Conservation (phyloP, 345 rosid species). For the Theobroma cacao region DNA sequence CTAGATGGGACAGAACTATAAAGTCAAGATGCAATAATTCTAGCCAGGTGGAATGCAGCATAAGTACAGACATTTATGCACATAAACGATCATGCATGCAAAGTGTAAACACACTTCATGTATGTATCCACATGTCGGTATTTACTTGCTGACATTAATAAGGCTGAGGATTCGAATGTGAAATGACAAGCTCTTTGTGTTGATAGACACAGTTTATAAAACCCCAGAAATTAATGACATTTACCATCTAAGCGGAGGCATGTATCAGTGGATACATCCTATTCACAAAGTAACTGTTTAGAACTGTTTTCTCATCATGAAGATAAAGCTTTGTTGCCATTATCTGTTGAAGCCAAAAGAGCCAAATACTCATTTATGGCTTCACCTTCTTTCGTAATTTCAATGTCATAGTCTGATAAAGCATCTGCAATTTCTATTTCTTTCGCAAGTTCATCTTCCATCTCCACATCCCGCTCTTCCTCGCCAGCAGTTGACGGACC, state of each 20-base stretch:
- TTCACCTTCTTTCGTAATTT: slow-evolving; percentile 67
- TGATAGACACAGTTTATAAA: slow-evolving; percentile 39
- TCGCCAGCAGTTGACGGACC: slow-evolving; percentile 20
- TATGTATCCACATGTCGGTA: background rate
- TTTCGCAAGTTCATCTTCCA: slow-evolving; percentile 65
- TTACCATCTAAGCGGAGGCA: background rate
- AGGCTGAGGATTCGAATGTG: background rate
- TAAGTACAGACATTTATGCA: background rate
- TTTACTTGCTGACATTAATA: background rate
- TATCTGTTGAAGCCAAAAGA: slow-evolving; percentile 2
- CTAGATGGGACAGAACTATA: background rate
- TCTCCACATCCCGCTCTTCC: slow-evolving; percentile 65
- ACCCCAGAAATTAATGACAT: background rate
- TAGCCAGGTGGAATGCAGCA: background rate
- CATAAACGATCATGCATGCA: background rate
- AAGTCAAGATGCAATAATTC: background rate
- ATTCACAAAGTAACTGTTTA: background rate
- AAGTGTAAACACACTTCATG: background rate
- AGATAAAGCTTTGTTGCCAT: background rate
- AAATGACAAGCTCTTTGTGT: background rate
- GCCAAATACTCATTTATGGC: slow-evolving; percentile 19
- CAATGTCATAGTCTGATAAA: slow-evolving; percentile 73
- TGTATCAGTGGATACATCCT: background rate
- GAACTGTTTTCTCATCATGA: background rate
- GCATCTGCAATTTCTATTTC: slow-evolving; percentile 56